Evolutionary conservation across 345 rosid genomes (phyloP).

Genomic region (Aurinia saxatilis): DNA sequence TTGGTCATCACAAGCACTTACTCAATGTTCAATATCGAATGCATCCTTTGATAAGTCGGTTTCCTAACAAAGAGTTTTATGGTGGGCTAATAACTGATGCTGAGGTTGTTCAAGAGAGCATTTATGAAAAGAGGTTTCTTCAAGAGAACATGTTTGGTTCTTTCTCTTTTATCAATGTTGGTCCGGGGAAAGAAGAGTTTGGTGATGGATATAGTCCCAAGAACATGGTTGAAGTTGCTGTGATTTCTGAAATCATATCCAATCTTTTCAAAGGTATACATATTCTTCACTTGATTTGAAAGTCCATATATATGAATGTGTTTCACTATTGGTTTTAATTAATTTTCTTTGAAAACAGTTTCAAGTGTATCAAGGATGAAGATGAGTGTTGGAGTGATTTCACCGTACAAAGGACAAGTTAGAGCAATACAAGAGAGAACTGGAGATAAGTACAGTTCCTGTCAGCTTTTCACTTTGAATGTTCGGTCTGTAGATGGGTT

Average conservation of each 20-base stretch:
- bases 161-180: constrained; percentile 31
- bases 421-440: constrained; percentile 27
- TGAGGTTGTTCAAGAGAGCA: constrained; percentile 18
- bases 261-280: constrained; percentile 13
- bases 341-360: neutral
- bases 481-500: constrained; percentile 33
- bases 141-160: constrained; percentile 26
- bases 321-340: too few relatives aligned
- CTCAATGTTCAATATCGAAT: constrained; percentile 48
- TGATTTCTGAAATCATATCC: constrained; percentile 11
- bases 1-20: constrained; percentile 39
- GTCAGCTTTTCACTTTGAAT: constrained; percentile 12
- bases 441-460: neutral
- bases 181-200: constrained; percentile 6
- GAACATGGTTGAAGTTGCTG: constrained; percentile 34
- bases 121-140: constrained; percentile 14
- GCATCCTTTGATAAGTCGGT: constrained; percentile 54
- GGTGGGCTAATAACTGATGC: constrained; percentile 31
- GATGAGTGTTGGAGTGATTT: constrained; percentile 29
- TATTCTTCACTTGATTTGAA: too few relatives aligned
- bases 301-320: too few relatives aligned
- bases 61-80: constrained; percentile 42
- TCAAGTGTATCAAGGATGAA: neutral
- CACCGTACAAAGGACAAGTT: constrained; percentile 34
- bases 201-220: constrained; percentile 12